Evolutionary conservation across 106 monocot genomes (phyloP).

Genomic region (Dioscorea dumetorum): DNA sequence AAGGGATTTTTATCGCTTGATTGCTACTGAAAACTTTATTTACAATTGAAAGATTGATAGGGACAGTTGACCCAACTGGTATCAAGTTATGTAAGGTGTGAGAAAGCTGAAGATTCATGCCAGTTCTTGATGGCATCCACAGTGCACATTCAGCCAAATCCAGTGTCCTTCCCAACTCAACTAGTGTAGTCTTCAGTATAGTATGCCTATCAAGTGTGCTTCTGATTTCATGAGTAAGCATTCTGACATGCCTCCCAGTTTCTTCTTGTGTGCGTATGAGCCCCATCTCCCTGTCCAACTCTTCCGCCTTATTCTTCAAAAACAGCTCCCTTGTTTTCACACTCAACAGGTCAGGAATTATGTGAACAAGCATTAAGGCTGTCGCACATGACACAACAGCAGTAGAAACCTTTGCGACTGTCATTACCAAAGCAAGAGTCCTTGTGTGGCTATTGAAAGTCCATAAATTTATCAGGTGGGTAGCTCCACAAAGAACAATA

Average conservation of each 20-base stretch:
- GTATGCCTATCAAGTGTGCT: slow-evolving; percentile 90
- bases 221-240: slow-evolving; percentile 93
- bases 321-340: slow-evolving; percentile 79
- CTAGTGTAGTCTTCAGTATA: slow-evolving; percentile 78
- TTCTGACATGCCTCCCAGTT: slow-evolving; percentile 80
- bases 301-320: slow-evolving; percentile 79
- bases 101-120: slow-evolving; percentile 70
- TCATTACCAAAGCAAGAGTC: slow-evolving; percentile 71
- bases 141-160: slow-evolving; percentile 75
- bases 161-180: slow-evolving; percentile 77
- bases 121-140: slow-evolving; percentile 88
- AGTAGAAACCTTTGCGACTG: slow-evolving; percentile 69
- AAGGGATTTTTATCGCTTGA: slow-evolving; percentile 60
- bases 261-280: slow-evolving; percentile 88
- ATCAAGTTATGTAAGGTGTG: slow-evolving; percentile 55
- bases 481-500: slow-evolving; percentile 93
- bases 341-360: slow-evolving; percentile 84
- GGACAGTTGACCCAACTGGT: slow-evolving; percentile 39
- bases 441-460: slow-evolving; percentile 60
- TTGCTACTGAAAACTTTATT: slow-evolving; percentile 74
- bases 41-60: slow-evolving; percentile 73
- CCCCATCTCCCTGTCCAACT: slow-evolving; percentile 78
- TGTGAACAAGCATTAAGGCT: slow-evolving; percentile 83
- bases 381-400: slow-evolving; percentile 85
- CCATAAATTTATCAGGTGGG: slow-evolving; percentile 92